These are phyloP conservation scores for Fraxinus americana DNA, from an alignment of 257 asterid species.

Conservation along the genomic window DNA sequence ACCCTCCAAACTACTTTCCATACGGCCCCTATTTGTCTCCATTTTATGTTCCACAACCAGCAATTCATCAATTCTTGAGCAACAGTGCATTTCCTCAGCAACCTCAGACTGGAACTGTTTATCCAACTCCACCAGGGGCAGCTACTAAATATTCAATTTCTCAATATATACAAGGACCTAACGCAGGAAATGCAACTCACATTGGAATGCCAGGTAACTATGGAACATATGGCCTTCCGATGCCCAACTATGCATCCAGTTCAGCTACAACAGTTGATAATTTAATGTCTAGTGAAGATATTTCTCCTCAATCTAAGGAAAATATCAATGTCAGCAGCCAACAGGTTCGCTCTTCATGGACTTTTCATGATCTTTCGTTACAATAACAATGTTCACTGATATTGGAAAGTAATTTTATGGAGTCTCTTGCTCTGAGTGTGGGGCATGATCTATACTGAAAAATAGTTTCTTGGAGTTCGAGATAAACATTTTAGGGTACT, in stretches of 20 bases:
- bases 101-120: conserved; percentile 71
- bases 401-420: background rate
- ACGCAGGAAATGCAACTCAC: conserved; percentile 63
- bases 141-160: conserved; percentile 74
- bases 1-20: conserved; percentile 73
- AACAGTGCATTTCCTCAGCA: conserved; percentile 85
- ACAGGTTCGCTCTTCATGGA: conserved; percentile 56
- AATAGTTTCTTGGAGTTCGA: background rate
- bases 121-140: conserved; percentile 72
- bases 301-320: conserved; percentile 67
- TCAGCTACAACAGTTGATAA: conserved; percentile 60
- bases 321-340: conserved; percentile 63
- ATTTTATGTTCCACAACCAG: conserved; percentile 64
- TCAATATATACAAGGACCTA: conserved; percentile 84
- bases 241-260: conserved; percentile 60
- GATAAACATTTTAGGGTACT: background rate
- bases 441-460: background rate
- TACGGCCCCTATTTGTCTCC: conserved; percentile 85
- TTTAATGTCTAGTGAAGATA: conserved; percentile 71
- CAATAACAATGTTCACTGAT: background rate
- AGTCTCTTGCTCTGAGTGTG: background rate
- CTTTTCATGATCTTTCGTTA: conserved; percentile 2
- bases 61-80: conserved; percentile 78
- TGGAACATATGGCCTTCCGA: conserved; percentile 73
- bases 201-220: conserved; percentile 72